Conservation (phyloP, 2,329 filamentous ascomycete genomes). For the Sporothrix protearum region DNA sequence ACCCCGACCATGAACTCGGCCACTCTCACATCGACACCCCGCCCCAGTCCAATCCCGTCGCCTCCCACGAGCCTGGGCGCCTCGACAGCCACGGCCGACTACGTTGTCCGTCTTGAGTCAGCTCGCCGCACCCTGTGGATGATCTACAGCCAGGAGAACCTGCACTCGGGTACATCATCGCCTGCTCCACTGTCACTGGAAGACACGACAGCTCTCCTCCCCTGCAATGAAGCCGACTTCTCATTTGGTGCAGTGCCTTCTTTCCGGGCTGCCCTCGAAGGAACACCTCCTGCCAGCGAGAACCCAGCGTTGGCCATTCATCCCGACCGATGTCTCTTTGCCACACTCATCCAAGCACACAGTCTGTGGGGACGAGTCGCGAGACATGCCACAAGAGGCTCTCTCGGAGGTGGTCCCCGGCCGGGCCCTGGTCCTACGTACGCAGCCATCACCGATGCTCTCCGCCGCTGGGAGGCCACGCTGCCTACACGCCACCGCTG, state of each 20-base stretch:
- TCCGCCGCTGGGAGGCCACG: slow-evolving; percentile 47
- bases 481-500: slow-evolving; percentile 49
- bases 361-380: slow-evolving; percentile 53
- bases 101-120: slow-evolving; percentile 51
- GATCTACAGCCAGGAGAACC: slow-evolving; percentile 55
- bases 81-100: slow-evolving; percentile 38
- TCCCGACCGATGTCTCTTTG: slow-evolving; percentile 52
- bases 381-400: slow-evolving; percentile 39
- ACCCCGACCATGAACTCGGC: background rate
- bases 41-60: background rate
- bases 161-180: slow-evolving; percentile 51
- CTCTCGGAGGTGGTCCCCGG: slow-evolving; percentile 39
- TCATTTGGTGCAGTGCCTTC: slow-evolving; percentile 45
- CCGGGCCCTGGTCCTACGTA: slow-evolving; percentile 33
- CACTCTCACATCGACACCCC: background rate
- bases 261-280: slow-evolving; percentile 51
- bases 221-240: slow-evolving; percentile 52
- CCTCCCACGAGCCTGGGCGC: slow-evolving; percentile 33
- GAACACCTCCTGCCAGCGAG: slow-evolving; percentile 48
- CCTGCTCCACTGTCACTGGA: slow-evolving; percentile 49
- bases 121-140: slow-evolving; percentile 58
- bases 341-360: slow-evolving; percentile 53
- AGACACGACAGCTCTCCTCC: slow-evolving; percentile 54
- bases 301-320: slow-evolving; percentile 45
- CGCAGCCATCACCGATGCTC: slow-evolving; percentile 40